Percentiles rank a stretch among this genome's conserved stretches.
phyloP scores from a whole-genome alignment of 2,329 filamentous ascomycete genomes.

The Chrysosporium keratinophilum region DNA sequence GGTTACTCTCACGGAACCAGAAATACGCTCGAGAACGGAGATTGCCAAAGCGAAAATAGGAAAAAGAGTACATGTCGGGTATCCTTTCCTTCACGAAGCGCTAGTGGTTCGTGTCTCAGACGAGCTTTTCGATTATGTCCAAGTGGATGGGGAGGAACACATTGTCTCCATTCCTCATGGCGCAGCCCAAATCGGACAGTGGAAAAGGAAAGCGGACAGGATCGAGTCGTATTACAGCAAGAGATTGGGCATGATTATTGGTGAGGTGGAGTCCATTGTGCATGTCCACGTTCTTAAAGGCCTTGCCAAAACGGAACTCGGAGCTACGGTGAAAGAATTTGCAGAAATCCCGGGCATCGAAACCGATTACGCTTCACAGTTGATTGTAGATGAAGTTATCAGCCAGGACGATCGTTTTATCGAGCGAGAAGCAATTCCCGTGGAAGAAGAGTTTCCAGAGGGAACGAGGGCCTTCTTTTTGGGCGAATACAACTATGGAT shows the following conservation, averaged over 20 bases:
- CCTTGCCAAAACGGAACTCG: slow-evolving; percentile 78
- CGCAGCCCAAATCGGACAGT: slow-evolving; percentile 67
- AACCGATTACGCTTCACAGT: slow-evolving; percentile 81
- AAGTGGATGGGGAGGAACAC: slow-evolving; percentile 55
- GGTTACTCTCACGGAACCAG: slow-evolving; percentile 67
- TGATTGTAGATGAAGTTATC: slow-evolving; percentile 77
- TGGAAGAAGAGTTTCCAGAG: slow-evolving; percentile 82
- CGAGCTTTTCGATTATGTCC: slow-evolving; percentile 78
- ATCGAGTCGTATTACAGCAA: slow-evolving; percentile 87
- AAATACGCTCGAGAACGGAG: slow-evolving; percentile 58
- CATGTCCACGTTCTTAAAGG: slow-evolving; percentile 93
- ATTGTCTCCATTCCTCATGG: slow-evolving; percentile 61
- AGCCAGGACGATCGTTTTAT: slow-evolving; percentile 90
- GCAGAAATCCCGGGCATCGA: slow-evolving; percentile 75
- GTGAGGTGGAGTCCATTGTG: slow-evolving; percentile 75
- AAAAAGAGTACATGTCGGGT: slow-evolving; percentile 79
- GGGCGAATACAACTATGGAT: slow-evolving; percentile 84
- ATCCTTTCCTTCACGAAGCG: slow-evolving; percentile 89
- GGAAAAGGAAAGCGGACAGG: slow-evolving; percentile 68
- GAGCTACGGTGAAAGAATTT: slow-evolving; percentile 87
- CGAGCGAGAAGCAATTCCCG: slow-evolving; percentile 73
- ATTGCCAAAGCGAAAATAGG: slow-evolving; percentile 70
- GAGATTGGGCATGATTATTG: slow-evolving; percentile 76
- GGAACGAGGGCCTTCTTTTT: slow-evolving; percentile 83
- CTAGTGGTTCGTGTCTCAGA: slow-evolving; percentile 83